Conservation (phyloP, 495 filamentous ascomycete genomes). For the Podospora pseudoanserina region DNA sequence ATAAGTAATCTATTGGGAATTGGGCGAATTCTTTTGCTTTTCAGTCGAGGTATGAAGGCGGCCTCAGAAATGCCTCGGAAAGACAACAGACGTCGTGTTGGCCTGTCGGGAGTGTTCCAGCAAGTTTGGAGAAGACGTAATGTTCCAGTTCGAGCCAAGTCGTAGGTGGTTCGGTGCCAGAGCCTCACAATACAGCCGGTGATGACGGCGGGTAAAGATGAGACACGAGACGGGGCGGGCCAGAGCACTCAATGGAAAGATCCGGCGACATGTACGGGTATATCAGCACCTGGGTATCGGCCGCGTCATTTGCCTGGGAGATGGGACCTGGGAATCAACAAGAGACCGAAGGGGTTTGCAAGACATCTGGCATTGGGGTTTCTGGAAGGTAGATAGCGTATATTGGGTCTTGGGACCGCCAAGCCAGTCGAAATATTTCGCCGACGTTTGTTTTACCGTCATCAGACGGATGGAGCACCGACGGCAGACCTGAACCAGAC, state of each 20-base stretch:
- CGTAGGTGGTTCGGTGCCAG: slow-evolving; percentile 14
- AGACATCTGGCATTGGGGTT: slow-evolving; percentile 7
- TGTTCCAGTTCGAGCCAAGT: slow-evolving; percentile 12
- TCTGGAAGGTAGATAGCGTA: slow-evolving; percentile 16
- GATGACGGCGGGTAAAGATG: slow-evolving; percentile 20
- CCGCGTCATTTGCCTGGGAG: slow-evolving; percentile 15
- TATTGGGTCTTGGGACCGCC: slow-evolving; percentile 16
- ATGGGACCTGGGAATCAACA: slow-evolving; percentile 12
- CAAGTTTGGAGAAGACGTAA: not conserved
- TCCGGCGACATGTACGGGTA: slow-evolving; percentile 20
- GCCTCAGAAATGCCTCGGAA: not conserved
- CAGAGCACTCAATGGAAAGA: slow-evolving; percentile 6
- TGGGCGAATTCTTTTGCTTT: not conserved
- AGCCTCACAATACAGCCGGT: slow-evolving; percentile 27
- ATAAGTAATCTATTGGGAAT: not conserved
- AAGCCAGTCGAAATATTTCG: slow-evolving; percentile 24
- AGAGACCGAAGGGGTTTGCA: slow-evolving; percentile 6
- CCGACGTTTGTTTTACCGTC: slow-evolving; percentile 22
- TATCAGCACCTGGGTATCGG: slow-evolving; percentile 18
- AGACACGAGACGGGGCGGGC: slow-evolving; percentile 18
- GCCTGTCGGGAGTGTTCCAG: not conserved
- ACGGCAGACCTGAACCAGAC: slow-evolving; percentile 7
- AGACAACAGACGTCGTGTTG: not conserved
- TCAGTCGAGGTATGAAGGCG: not conserved
- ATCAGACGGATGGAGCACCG: slow-evolving; percentile 8